Base-by-base conservation (phyloP, 176 grass and related monocot genomes). In the Aegilops speltoides region DNA sequence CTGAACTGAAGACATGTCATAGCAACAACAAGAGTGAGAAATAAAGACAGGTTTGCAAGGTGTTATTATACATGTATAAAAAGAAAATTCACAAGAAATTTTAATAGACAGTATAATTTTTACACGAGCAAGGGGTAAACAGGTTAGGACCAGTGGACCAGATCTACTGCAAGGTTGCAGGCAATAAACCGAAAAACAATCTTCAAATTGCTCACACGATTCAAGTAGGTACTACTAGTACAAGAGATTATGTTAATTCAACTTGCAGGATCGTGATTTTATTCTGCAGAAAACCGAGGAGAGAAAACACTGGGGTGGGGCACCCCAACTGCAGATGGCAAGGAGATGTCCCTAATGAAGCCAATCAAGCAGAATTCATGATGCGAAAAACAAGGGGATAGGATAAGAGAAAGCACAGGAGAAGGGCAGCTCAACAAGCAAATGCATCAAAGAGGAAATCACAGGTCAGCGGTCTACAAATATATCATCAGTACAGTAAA, bases 1-100 rank as follows among this genome's bases (percentile, higher is more conserved):
- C 37, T 98, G 97, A 91, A 96, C 97, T 98, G 94, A 25, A 0
- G 66, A 69, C 13, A 84, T 80, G 80, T 10, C 59, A 83, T 88
- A 54, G 48, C 19, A 83, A 64, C 61, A 81, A 68, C 3, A 26
- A 31, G 12, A 28, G 29, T 76, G 73, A 76, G 45, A 31, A 32
- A 32, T 52, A 43, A 43, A 43, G 41, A 43, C 41, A 3, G 41
- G 41, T 43, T 26, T 76, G 19, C 22, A 26, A 73, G 78, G 23
- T 11, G 26, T 36, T 70, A 36, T 23, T 40, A 14, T 43, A 24
- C n/a, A 41, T 17, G 20, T 26, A 75, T 5, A 3, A 73, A 85
- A 75, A 74, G 4, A 46, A 78, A 87, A 28, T 22, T 79, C 19
- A 23, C 15, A 48, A 63, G 41, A 59, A 59, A 66, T 66, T 37